Base-by-base conservation (phyloP, 2,329 filamentous ascomycete species). In the Scedosporium apiospermum region DNA sequence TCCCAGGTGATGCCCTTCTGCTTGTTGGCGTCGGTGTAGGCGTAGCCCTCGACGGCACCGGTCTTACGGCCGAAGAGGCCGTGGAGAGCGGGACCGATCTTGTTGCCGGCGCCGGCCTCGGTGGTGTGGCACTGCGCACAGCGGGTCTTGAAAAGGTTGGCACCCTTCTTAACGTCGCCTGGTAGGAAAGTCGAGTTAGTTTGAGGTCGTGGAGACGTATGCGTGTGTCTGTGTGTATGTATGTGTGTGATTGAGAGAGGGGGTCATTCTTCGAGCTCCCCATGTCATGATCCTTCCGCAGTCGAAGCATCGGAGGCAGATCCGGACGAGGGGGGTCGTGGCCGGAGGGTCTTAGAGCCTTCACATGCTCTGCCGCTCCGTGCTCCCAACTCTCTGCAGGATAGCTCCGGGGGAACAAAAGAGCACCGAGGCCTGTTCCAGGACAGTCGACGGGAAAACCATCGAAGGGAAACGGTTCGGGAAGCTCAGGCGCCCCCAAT, bases 11-110 rank as follows among this genome's bases (percentile, higher is more conserved):
- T 87, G 73, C 88, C 93, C 84, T 96, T 96, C 75, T 89, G 82
- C 89, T 98, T 98, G 90, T 99, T 99, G 86, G 93, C 95, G 76
- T 99, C 95, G 79, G 95, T 96, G 88, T 98, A 99, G 75, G 91
- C 82, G 87, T 89, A 99, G 69, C 95, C 93, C 57, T 91, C 89
- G 71, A 96, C 91, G 76, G 88, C 85, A 73, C 95, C 95, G 68
- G 90, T 91, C 84, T 96, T 90, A 78, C 95, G 93, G 78, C 95
- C 95, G 78, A 96, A 99, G 70, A 99, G 91, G 76, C 95, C 95
- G 88, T 96, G 87, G 72, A 99, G 88, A 77, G 92, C 92, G 74
- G 95, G 95, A 76, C 95, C 95, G 79, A 96, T 91, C 88, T 98
- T 98, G 91, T 97, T 96, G 80, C 87, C 86, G 80, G 93, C 95